Evolutionary conservation across 148 eudicot genomes (phyloP).

Genomic region (Rhododendron ovatum): DNA sequence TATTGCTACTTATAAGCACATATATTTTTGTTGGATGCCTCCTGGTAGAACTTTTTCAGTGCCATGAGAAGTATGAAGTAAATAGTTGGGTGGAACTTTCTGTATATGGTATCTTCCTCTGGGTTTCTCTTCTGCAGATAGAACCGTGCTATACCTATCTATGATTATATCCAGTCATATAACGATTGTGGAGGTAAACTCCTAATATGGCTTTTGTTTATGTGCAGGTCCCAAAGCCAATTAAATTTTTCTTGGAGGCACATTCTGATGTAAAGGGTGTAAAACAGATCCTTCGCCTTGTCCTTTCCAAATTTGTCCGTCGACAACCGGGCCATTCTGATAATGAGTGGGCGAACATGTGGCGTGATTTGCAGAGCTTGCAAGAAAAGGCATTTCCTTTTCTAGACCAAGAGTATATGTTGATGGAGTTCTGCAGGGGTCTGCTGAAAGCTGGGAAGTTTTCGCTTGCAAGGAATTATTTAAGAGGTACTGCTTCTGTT

Average conservation of each 20-base stretch:
- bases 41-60: background rate
- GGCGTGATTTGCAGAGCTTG: slow-evolving; percentile 88
- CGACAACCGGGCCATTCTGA: slow-evolving; percentile 71
- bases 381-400: slow-evolving; percentile 88
- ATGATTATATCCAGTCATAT: background rate
- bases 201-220: slow-evolving; percentile 8
- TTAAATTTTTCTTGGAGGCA: slow-evolving; percentile 64
- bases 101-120: background rate
- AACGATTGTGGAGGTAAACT: background rate
- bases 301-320: slow-evolving; percentile 88
- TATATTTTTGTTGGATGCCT: background rate
- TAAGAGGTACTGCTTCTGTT: slow-evolving; percentile 80
- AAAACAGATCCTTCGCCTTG: slow-evolving; percentile 86
- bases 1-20: background rate
- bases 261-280: slow-evolving; percentile 78
- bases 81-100: background rate
- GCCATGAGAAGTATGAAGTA: background rate
- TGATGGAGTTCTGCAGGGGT: slow-evolving; percentile 95
- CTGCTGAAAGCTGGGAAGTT: slow-evolving; percentile 95
- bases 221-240: slow-evolving; percentile 90
- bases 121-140: background rate
- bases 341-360: slow-evolving; percentile 90
- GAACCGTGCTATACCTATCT: background rate
- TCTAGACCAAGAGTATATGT: slow-evolving; percentile 54
- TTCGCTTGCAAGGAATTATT: slow-evolving; percentile 87